Base-by-base conservation (phyloP, 2,329 filamentous ascomycete species). In the Sporothrix dimorphospora region DNA sequence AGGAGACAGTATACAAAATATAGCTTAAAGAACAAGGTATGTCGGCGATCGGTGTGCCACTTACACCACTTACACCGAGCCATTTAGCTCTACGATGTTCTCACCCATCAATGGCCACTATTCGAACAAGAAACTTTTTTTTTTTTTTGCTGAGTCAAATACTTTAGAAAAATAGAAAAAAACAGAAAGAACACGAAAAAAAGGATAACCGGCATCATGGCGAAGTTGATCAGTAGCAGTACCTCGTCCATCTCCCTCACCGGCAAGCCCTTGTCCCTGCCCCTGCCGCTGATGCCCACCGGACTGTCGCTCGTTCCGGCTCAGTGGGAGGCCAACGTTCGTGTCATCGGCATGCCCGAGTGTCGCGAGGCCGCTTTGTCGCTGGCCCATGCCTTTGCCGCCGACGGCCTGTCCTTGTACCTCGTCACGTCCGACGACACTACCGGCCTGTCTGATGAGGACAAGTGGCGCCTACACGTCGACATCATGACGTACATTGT, bases 401-500 rank as follows among this genome's bases (percentile, higher is more conserved):
- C 89, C 73, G 93, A 96, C 80, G 88, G 92, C 72, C 87, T 94
- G 74, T 89, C 90, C 74, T 86, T 88, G 79, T 96, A 95, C 82
- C 89, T 94, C 77, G 85, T 94, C 77, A 59, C 66, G 6, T 89
- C 90, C 61, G 89, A 91, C 73, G 91, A 93, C 79, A 47, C 72
- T 34, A 85, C 84, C 74, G 80, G 85, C 74, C 88, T 87, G 81
- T 86, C 88, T 65, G 85, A 89, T 16, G 88, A 92, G 80, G 84
- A 89, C 78, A 91, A 90, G 79, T 96, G 91, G 90, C 88, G 89
- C 75, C 85, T 96, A 61, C 93, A 96, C 80, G 85, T 92, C 76
- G 87, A 91, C 79, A 91, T 94, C 76, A 88, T 95, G 84, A 90
- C 90, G 76, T 94, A 94, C 81, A 87, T 93, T 76, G 90, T 90